Base-by-base conservation (phyloP, 2,329 filamentous ascomycete genomes). In the Intubia oerlemansii region DNA sequence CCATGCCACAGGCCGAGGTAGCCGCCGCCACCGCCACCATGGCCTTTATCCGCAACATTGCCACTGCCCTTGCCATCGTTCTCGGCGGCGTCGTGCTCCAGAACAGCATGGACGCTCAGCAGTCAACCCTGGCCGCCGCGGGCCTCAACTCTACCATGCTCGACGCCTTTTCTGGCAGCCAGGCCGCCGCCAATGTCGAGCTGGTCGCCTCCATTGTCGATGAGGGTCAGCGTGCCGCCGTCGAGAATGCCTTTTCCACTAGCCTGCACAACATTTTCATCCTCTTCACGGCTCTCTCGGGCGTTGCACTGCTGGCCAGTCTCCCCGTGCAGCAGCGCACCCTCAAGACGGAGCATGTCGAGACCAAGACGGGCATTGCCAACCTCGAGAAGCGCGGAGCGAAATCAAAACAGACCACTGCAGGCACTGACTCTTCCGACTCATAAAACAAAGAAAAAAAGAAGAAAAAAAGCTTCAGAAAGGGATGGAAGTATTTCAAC, bases 21-120 rank as follows among this genome's bases (percentile, higher is more conserved):
- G 65, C 64, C 3, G 57, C 62, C 3, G 66, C 61, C 11, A 68
- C 64, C 1, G 56, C 66, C 0, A 62, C 62, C 7, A 64, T 67
- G 39, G 48, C 51, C 8, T 69, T 70, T 40, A 41, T 63, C 19
- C 54, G 64, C 16, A 58, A 59, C 38, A 52, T 82, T 4, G 70
- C 68, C 8, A 77, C 69, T 0, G 62, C 69, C 3, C 62, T 72
- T 13, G 70, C 68, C 0, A 62, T 81, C 29, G 74, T 80, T 2
- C 56, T 82, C 22, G 78, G 78, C 15, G 69, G 74, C n/a, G 74
- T 80, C 25, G 62, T 84, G 21, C 82, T 84, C 51, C 71, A 80
- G 48, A 82, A 84, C 44, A 53, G 62, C 34, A 78, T 81, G 68
- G 50, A 66, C 37, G 54, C 53, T 26, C 26, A 33, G 21, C 34